Evolutionary conservation across 306 rosid genomes (phyloP), one percentile per base, ranked within the genome.

Genomic region (Morella rubra): DNA sequence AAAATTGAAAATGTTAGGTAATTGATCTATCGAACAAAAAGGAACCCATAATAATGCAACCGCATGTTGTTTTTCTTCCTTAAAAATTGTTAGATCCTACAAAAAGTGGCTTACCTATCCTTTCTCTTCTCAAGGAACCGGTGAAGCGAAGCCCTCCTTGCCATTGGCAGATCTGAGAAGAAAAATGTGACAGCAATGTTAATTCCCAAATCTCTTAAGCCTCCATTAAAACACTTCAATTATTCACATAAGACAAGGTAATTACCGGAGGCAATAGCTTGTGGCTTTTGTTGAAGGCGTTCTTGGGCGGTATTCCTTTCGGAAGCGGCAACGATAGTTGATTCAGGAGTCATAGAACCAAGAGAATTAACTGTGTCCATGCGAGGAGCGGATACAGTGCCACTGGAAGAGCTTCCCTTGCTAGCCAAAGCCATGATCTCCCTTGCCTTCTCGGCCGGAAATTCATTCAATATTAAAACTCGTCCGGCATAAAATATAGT

Each of bases 61-160:
- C 4, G 0, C 53, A 9, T 24, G 37, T 32, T 32, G 3, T 32
- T 32, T 32, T 32, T 32, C 37, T 58, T 24, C 64, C 27, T 59
- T 24, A 4, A 5, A 8, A 5, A 20, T 4, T 24, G 22, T 4
- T 10, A 59, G 10, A 6, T 59, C 27, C 41, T 24, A 44, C 3
- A 47, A 4, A 20, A 19, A 32, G 37, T 52, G 15, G 4, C 60
- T 76, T 73, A 94, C 98, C 98, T 94, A 68, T 94, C 96, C 87
- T 92, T 94, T 16, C 98, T 92, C 82, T 94, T 94, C 84, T 87
- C 93, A 65, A 92, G 85, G 82, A 94, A 94, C 69, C 93, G 90
- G n/a, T 90, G 88, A 50, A 94, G 98, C 11, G 98, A 94, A 69
- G 86, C 85, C 85, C 96, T 86, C 81, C 96, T 89, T 51, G 93